A percentile compares a stretch with the other conserved stretches of the same genome.
Evolutionary conservation across 192 early-diverging fungal genomes (phyloP).

Genomic region (Pecoramyces ruminantium): DNA sequence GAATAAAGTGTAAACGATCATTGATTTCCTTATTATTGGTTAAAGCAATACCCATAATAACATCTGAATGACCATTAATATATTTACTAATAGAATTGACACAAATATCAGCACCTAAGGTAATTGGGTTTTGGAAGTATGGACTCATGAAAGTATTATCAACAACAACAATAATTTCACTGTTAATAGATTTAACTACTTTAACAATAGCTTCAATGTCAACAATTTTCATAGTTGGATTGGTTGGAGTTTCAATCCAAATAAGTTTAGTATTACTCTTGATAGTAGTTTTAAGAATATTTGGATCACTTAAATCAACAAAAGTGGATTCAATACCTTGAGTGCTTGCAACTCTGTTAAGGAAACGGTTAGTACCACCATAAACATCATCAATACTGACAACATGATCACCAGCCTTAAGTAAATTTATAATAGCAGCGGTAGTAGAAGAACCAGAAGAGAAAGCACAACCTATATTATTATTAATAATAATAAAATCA

Average conservation of each 20-base stretch:
- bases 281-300: conserved; percentile 40
- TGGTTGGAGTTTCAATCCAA: conserved; percentile 48
- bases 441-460: conserved; percentile 70
- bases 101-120: conserved; percentile 88
- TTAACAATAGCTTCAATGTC: conserved; percentile 56
- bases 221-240: conserved; percentile 66
- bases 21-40: conserved; percentile 22
- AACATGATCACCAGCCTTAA: conserved; percentile 53
- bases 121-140: conserved; percentile 78
- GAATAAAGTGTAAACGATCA: conserved; percentile 70
- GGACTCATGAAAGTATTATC: conserved; percentile 80
- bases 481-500: too few relatives aligned
- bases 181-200: conserved; percentile 39
- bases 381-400: conserved; percentile 81
- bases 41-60: conserved; percentile 91
- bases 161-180: conserved; percentile 41
- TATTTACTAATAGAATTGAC: conserved; percentile 98
- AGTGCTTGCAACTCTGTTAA: conserved; percentile 60
- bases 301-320: conserved; percentile 53
- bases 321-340: conserved; percentile 53
- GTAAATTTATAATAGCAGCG: conserved; percentile 54
- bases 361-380: conserved; percentile 76
- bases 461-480: conserved; percentile 25
- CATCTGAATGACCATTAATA: conserved; percentile 97
- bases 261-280: conserved; percentile 42